phyloP scores from a whole-genome alignment of 306 rosid species.

The Dalbergia oliveri region DNA sequence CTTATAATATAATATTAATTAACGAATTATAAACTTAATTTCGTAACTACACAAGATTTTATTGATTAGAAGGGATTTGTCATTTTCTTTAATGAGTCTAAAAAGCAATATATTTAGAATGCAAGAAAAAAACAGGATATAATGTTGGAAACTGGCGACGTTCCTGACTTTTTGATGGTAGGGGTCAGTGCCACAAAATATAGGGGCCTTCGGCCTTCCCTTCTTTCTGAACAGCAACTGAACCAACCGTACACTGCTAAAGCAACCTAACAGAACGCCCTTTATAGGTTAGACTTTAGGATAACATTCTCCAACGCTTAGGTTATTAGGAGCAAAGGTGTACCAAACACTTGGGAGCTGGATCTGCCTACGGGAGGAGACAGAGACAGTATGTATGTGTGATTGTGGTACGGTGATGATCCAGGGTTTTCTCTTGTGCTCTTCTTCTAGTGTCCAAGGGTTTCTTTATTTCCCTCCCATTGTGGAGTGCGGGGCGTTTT shows the following conservation, averaged over 20 bases:
- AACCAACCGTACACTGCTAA: slow-evolving; percentile 31
- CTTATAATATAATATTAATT: too few species aligned
- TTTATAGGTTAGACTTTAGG: slow-evolving; percentile 43
- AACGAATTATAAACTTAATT: too few species aligned
- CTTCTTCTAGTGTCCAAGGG: slow-evolving; percentile 25
- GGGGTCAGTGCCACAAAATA: slow-evolving; percentile 18
- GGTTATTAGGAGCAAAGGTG: slow-evolving; percentile 30
- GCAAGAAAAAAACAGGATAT: too few species aligned
- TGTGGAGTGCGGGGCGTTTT: too few species aligned
- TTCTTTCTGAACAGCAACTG: not conserved
- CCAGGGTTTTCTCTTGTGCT: slow-evolving; percentile 23
- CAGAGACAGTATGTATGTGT: not conserved
- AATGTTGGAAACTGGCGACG: not conserved
- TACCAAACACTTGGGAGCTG: slow-evolving; percentile 29
- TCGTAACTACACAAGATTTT: too few species aligned
- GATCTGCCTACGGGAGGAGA: slow-evolving; percentile 3
- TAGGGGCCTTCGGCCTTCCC: slow-evolving; percentile 11
- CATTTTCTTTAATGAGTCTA: too few species aligned
- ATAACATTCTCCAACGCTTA: slow-evolving; percentile 46
- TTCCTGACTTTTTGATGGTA: not conserved
- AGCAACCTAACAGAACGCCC: slow-evolving; percentile 24
- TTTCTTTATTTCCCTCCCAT: not conserved
- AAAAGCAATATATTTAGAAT: too few species aligned
- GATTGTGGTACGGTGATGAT: slow-evolving; percentile 25
- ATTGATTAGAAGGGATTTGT: too few species aligned